These are phyloP conservation scores for Linderniella brevidens DNA, from an alignment of 257 asterid species.

Conservation along the genomic window DNA sequence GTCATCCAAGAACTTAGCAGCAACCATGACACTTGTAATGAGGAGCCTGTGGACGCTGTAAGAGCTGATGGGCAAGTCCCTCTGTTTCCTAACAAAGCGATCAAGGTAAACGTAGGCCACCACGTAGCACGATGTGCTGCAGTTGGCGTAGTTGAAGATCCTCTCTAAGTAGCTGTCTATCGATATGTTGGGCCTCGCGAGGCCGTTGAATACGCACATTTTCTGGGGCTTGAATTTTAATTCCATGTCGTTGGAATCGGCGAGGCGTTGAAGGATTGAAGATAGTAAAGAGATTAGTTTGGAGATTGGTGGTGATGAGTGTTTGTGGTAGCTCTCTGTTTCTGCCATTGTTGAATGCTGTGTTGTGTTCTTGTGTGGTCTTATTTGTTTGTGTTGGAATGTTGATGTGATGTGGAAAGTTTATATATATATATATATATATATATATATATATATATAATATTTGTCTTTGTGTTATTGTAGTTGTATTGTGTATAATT, in stretches of 20 bases:
- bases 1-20: slow-evolving; percentile 86
- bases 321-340: slow-evolving; percentile 28
- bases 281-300: slow-evolving; percentile 51
- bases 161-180: slow-evolving; percentile 48
- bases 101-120: slow-evolving; percentile 68
- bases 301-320: slow-evolving; percentile 18
- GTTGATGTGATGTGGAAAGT: no score
- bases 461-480: no score
- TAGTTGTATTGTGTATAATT: no score
- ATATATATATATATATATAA: no score
- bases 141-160: slow-evolving; percentile 62
- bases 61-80: slow-evolving; percentile 50
- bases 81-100: slow-evolving; percentile 49
- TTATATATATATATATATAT: no score
- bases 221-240: slow-evolving; percentile 19
- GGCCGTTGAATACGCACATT: slow-evolving; percentile 53
- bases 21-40: slow-evolving; percentile 71
- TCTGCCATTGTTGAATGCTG: slow-evolving; percentile 32
- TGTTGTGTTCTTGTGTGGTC: slow-evolving; percentile 6
- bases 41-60: slow-evolving; percentile 55
- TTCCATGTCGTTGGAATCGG: slow-evolving; percentile 50
- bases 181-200: slow-evolving; percentile 46
- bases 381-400: no score
- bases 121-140: slow-evolving; percentile 73
- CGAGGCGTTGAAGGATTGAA: slow-evolving; percentile 37